A percentile compares a stretch with the other conserved stretches of the same genome.
These are phyloP conservation scores for Albizia julibrissin DNA, from an alignment of 306 rosid species.

Conservation along the genomic window DNA sequence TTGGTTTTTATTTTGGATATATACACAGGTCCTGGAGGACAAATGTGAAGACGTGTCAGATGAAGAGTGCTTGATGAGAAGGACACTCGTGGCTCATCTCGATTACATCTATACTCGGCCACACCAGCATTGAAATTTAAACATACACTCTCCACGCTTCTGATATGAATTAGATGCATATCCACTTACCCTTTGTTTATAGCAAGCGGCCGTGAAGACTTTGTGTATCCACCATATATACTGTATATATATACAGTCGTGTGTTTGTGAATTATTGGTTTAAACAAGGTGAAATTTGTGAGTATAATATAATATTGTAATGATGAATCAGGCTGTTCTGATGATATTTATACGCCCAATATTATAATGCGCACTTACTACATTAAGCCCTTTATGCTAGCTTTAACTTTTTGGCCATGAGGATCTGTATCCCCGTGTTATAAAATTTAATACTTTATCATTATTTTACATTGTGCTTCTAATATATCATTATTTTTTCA, in stretches of 20 bases:
- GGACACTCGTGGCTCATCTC: constrained; percentile 48
- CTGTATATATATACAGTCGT: not conserved
- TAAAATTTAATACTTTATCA: not conserved
- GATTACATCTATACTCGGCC: constrained; percentile 59
- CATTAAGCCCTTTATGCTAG: not conserved
- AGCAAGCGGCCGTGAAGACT: not conserved
- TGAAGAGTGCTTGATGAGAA: constrained; percentile 55
- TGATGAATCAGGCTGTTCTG: not conserved
- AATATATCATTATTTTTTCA: not conserved
- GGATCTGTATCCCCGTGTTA: not conserved
- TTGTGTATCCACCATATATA: not conserved
- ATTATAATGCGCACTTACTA: not conserved
- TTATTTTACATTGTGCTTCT: not conserved
- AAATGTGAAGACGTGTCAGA: constrained; percentile 42
- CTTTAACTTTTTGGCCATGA: not conserved
- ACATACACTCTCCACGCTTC: too few species aligned
- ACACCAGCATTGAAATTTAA: not conserved
- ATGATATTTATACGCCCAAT: too few species aligned
- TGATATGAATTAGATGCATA: too few species aligned
- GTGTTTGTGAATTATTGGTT: not conserved
- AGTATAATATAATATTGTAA: not conserved
- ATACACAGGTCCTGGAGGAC: constrained; percentile 14
- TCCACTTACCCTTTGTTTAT: not conserved
- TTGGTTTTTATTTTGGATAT: not conserved
- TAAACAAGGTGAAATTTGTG: not conserved